Base-by-base conservation (phyloP, 441 rosid genomes). In the Kokia cookei region DNA sequence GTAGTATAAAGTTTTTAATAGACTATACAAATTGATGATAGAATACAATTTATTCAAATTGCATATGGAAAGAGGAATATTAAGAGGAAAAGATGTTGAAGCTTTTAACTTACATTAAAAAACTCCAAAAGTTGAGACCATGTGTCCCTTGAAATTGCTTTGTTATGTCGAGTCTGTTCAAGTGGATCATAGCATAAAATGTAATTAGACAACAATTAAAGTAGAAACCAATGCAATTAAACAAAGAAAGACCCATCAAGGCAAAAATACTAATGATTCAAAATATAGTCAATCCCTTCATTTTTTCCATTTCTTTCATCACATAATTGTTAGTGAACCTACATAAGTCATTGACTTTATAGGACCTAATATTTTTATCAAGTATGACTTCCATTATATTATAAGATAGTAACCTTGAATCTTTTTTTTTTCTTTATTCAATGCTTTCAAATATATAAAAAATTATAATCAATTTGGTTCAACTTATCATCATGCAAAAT, bases 61-160 rank as follows among this genome's bases (percentile, higher is more conserved):
- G 54, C 19, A 24, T 58, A 15, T 43, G 53, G 47, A 15, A 45
- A 42, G 45, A 27, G 27, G 69, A 10, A 7, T 15, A 45, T 29
- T 9, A 15, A 60, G 67, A 58, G 10, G 17, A 24, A 54, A 3
- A 0, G 13, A 54, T 22, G 22, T 13, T 22, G 37, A 48, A 63
- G 24, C 2, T 27, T 51, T 19, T 24, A 57, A 63, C 78, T 84
- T 84, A 91, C 96, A 89, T 88, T 85, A 27, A 88, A 86, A 77
- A 93, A 93, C 81, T 91, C 97, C 86, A 91, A 78, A 14, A 94
- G 92, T 76, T 94, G 98, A 79, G 96, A 82, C 99, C 99, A 94
- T 57, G 98, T 94, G 81, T 94, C 99, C 85, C 91, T 82, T 3
- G 99, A 91, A 78, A 94, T 94, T 32, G 98, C 99, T 85, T 94